Percentiles rank a stretch among this genome's conserved stretches.
phyloP scores from a whole-genome alignment of 2,329 filamentous ascomycete genomes.

The Colletotrichum euphorbiae region DNA sequence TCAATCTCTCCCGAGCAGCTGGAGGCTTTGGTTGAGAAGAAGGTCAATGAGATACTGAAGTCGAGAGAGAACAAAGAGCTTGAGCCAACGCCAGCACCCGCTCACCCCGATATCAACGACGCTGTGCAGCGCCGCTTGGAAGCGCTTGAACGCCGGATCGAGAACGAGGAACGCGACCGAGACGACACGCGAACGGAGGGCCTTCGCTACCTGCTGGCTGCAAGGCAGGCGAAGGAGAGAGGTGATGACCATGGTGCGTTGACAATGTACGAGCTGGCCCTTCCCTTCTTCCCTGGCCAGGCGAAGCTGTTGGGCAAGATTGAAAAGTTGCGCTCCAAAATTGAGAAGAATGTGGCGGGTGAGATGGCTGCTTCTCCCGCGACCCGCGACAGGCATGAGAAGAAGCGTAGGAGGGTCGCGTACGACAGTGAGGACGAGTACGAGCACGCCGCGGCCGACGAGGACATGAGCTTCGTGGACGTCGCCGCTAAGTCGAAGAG shows the following conservation, averaged over 20 bases:
- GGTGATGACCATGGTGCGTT: conserved; percentile 84
- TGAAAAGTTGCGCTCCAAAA: conserved; percentile 66
- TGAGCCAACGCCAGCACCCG: conserved; percentile 51
- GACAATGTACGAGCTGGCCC: conserved; percentile 86
- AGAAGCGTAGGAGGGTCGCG: conserved; percentile 42
- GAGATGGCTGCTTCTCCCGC: conserved; percentile 15
- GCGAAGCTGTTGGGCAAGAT: conserved; percentile 81
- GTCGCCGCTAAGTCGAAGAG: conserved; percentile 45
- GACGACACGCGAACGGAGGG: conserved; percentile 86
- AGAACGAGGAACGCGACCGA: conserved; percentile 63
- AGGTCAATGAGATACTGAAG: conserved; percentile 89
- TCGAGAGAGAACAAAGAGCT: conserved; percentile 73
- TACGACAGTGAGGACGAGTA: conserved; percentile 54
- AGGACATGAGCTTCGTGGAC: conserved; percentile 52
- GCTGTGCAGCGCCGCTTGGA: conserved; percentile 85
- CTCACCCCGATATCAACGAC: conserved; percentile 71
- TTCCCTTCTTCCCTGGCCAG: conserved; percentile 88
- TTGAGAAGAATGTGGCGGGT: conserved; percentile 49
- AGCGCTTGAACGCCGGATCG: conserved; percentile 86
- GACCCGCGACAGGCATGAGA: conserved; percentile 36
- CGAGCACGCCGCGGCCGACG: conserved; percentile 55
- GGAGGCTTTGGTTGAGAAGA: conserved; percentile 91
- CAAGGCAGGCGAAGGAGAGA: conserved; percentile 87
- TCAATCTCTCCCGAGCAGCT: conserved; percentile 79
- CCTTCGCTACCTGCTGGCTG: conserved; percentile 87